phyloP scores from a whole-genome alignment of 352 stramenopile species.

The Blastocystis sp. region DNA sequence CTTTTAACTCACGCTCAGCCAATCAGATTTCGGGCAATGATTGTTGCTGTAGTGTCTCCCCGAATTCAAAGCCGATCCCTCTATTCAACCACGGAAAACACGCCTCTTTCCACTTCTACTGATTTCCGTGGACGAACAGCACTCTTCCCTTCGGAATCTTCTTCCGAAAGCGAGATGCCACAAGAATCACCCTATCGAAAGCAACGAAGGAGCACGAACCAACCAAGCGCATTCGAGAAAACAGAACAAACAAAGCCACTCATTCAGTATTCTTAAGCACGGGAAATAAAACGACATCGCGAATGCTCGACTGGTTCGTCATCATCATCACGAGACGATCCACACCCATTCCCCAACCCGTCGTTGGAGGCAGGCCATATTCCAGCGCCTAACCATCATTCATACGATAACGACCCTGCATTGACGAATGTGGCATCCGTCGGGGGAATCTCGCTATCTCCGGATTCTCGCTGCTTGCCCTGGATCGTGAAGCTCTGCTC shows the following conservation, averaged over 20 bases:
- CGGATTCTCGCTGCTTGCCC: slow-evolving; percentile 79
- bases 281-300: slow-evolving; percentile 86
- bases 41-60: neutral
- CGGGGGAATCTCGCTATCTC: slow-evolving; percentile 81
- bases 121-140: too few species aligned
- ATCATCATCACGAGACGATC: slow-evolving; percentile 95
- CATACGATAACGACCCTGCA: slow-evolving; percentile 75
- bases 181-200: too few species aligned
- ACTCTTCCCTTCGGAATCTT: too few species aligned
- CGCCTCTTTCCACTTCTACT: too few species aligned
- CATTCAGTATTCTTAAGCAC: slow-evolving; percentile 74
- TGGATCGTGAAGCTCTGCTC: slow-evolving; percentile 81
- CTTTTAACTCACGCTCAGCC: neutral
- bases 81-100: too few species aligned
- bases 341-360: slow-evolving; percentile 92
- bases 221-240: too few species aligned
- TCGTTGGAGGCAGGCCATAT: slow-evolving; percentile 93
- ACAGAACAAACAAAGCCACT: too few species aligned
- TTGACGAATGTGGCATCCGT: slow-evolving; percentile 90
- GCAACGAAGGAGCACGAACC: too few species aligned
- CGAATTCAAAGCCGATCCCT: too few species aligned
- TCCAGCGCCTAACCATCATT: slow-evolving; percentile 79
- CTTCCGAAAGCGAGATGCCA: too few species aligned
- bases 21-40: slow-evolving; percentile 14
- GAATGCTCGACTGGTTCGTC: slow-evolving; percentile 85